These are phyloP conservation scores for Gloeopeniophorella convolvens DNA, from an alignment of 768 basidiomycete genomes.

Conservation along the genomic window DNA sequence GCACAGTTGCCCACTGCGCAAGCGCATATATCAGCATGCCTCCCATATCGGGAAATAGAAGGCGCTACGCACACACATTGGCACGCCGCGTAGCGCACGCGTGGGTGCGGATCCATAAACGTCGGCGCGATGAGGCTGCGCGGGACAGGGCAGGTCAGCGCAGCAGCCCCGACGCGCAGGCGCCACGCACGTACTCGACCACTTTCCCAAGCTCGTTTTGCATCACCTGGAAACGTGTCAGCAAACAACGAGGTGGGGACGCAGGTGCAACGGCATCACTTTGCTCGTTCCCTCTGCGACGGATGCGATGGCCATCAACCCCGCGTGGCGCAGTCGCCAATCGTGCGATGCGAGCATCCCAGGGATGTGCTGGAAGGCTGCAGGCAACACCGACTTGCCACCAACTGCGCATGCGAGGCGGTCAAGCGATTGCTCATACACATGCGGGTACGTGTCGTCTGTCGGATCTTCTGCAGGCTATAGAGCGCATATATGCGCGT, in stretches of 20 bases:
- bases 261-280: conserved; percentile 28
- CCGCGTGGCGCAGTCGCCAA: conserved; percentile 83
- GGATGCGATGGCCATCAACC: conserved; percentile 79
- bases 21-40: conserved; percentile 2
- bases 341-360: conserved; percentile 76
- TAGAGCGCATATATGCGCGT: conserved; percentile 5
- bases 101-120: conserved; percentile 74
- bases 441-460: conserved; percentile 61
- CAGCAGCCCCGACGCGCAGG: not conserved
- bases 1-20: conserved; percentile 72
- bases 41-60: not conserved
- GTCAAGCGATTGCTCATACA: conserved; percentile 82
- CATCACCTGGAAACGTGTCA: conserved; percentile 47
- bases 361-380: conserved; percentile 77
- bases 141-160: not conserved
- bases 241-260: not conserved
- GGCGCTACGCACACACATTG: conserved; percentile 63
- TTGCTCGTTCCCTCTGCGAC: conserved; percentile 81
- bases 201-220: conserved; percentile 76
- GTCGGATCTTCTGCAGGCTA: conserved; percentile 59
- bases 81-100: conserved; percentile 70
- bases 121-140: conserved; percentile 65
- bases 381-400: conserved; percentile 66
- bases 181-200: conserved; percentile 51
- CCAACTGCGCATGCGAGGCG: conserved; percentile 75